Base-by-base conservation (phyloP, 441 rosid species). In the Syzygium malaccense region DNA sequence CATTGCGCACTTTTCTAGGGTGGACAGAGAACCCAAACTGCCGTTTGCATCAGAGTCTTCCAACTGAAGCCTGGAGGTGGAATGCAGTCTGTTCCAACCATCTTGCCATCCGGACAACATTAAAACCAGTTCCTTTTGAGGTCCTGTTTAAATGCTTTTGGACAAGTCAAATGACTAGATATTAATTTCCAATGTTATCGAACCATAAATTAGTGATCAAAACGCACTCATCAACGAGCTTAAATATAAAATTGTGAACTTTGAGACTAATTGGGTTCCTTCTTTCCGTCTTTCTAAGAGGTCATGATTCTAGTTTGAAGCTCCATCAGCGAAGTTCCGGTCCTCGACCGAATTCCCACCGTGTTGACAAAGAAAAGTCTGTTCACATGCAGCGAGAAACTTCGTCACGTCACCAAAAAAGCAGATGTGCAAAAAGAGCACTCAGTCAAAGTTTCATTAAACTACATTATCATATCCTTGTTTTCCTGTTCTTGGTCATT, bases 181-280 rank as follows among this genome's bases (percentile, higher is more conserved):
- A 60, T 28, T 5, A 60, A 60, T 60, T 60, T 60, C 66, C 8
- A 60, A 13, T 60, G 66, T 60, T 13, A 13, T 60, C 8, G 0
- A 60, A 13, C 32, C 66, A 28, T 28, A 13, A 13, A 28, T 12
- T 28, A 6, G 66, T 14, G 9, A 60, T 60, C 66, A 28, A 60
- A 60, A 60, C 18, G 0, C 0, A 1, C 0, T 14, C 2, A 14
- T 60, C 32, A 1, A 3, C 8, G 6, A 28, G 66, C 66, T 13
- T 15, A 3, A 28, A 60, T 13, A 13, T 28, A 60, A 60, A 1
- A 60, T 60, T 60, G 66, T 7, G 18, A 60, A 60, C 66, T 60
- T 57, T 2, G 28, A 25, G 28, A 57, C 62, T 23, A 57, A 23
- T 14, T 32, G 79, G 45, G 20, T 18, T 68, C 78, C 78, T 17